Base-by-base conservation (phyloP, 2,329 filamentous ascomycete genomes). In the Colletotrichum horii region DNA sequence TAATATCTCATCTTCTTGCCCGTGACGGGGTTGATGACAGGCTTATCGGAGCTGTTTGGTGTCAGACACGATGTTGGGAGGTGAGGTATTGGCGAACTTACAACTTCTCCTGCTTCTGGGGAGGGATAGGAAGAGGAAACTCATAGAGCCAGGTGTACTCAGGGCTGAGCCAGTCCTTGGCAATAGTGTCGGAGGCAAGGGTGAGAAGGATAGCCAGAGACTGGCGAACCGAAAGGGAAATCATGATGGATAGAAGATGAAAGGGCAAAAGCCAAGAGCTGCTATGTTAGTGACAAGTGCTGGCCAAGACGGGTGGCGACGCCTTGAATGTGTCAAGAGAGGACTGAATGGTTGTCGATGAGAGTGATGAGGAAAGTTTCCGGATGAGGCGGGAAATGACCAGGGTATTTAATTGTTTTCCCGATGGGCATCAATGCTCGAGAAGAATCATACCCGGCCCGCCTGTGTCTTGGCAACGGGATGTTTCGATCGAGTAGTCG, bases 101-200 rank as follows among this genome's bases (percentile, higher is more conserved):
- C 78, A 80, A 89, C 84, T 83, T 82, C 68, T 83, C 83, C 55
- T 83, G 75, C 77, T 88, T 88, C 4, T 86, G 75, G 1, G 87
- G 84, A 6, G 87, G 84, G 7, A 77, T 77, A 4, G 67, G 75
- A 3, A 77, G 75, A 28, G 75, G 72, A 11, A 68, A 77, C 56
- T 75, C 66, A 36, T 77, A 75, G 16, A 75, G 75, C 72, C 72
- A 77, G 22, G 55, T 75, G 56, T 77, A 77, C 19, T 61, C 71
- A 1, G 75, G 75, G 58, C 72, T 75, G 6, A 71, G 58, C 75
- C 72, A 77, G 24, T 77, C 75, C 43, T 75, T 75, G 67, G 74
- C 74, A n/a, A 77, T 34, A 9, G 70, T 62, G 15, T 74, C 70
- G 3, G 76, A 71, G n/a, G 66, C 70, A 24, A 77, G 66, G 9